Percentiles rank a stretch among this genome's conserved stretches.
phyloP scores from a whole-genome alignment of 1,284 basidiomycete genomes.

The Boletus smithii region DNA sequence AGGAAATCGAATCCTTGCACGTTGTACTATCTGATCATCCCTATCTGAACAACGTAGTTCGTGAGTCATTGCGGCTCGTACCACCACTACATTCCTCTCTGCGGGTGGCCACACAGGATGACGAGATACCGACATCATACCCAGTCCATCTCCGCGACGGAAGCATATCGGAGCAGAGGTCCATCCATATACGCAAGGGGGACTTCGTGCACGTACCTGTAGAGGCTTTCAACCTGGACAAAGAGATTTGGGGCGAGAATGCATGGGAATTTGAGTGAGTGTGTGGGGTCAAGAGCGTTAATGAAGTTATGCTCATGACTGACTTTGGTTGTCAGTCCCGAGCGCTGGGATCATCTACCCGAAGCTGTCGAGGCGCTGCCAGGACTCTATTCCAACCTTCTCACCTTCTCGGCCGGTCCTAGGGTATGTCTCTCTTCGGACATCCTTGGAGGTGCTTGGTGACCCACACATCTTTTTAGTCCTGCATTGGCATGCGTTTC shows the following conservation, averaged over 20 bases:
- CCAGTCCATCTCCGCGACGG: slow-evolving; percentile 60
- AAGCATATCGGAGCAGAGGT: slow-evolving; percentile 39
- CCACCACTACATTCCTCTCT: slow-evolving; percentile 80
- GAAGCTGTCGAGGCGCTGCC: slow-evolving; percentile 58
- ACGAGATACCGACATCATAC: slow-evolving; percentile 66
- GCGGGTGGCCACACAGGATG: slow-evolving; percentile 69
- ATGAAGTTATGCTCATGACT: background rate
- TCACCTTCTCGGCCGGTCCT: slow-evolving; percentile 77
- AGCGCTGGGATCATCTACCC: slow-evolving; percentile 74
- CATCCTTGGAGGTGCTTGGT: background rate
- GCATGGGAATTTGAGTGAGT: slow-evolving; percentile 75
- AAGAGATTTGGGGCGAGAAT: slow-evolving; percentile 69
- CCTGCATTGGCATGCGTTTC: slow-evolving; percentile 76
- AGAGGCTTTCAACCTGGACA: slow-evolving; percentile 75
- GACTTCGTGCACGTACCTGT: slow-evolving; percentile 71
- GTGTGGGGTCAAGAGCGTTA: background rate
- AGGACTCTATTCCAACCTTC: slow-evolving; percentile 64
- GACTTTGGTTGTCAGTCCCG: slow-evolving; percentile 49
- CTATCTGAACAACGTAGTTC: slow-evolving; percentile 72
- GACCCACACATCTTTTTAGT: slow-evolving; percentile 39
- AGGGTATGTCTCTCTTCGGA: slow-evolving; percentile 46
- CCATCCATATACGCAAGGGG: slow-evolving; percentile 58
- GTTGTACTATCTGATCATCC: slow-evolving; percentile 57
- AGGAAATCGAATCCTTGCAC: slow-evolving; percentile 62
- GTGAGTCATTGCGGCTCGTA: slow-evolving; percentile 70